These are phyloP conservation scores for Spathaspora arborariae DNA, from an alignment of 805 yeast species.

Conservation along the genomic window DNA sequence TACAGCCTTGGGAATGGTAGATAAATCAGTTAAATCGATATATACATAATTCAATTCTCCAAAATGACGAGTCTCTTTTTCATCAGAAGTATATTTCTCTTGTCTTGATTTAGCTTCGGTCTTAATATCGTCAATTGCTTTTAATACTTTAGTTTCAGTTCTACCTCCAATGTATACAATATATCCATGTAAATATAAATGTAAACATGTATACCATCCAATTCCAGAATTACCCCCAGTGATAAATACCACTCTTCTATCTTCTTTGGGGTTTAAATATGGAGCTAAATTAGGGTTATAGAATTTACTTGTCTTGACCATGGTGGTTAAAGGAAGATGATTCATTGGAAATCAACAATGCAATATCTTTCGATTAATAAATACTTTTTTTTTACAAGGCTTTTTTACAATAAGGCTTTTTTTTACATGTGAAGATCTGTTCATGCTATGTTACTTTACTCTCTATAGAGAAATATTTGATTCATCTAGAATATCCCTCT, in stretches of 20 bases:
- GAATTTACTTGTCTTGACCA: constrained; percentile 10
- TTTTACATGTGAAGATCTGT: too few relatives aligned
- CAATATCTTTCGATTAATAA: too few relatives aligned
- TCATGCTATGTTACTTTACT: too few relatives aligned
- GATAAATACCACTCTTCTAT: constrained; percentile 27
- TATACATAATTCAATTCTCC: constrained; percentile 54
- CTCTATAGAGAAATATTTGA: too few relatives aligned
- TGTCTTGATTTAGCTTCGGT: constrained; percentile 27
- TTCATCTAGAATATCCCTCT: too few relatives aligned
- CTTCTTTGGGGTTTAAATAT: constrained; percentile 23
- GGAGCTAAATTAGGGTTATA: constrained; percentile 27
- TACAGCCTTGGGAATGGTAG: constrained; percentile 25
- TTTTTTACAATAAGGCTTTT: too few relatives aligned
- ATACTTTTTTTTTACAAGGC: too few relatives aligned
- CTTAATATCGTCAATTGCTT: constrained; percentile 31
- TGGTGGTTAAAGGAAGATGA: not conserved
- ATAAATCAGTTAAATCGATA: constrained; percentile 48
- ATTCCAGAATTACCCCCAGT: constrained; percentile 42
- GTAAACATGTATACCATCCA: constrained; percentile 38
- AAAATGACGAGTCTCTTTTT: constrained; percentile 19
- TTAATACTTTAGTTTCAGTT: constrained; percentile 24
- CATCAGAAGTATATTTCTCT: constrained; percentile 8
- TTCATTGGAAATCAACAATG: too few relatives aligned
- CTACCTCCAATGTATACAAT: constrained; percentile 35
- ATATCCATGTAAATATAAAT: constrained; percentile 38